Evolutionary conservation across 2,329 filamentous ascomycete genomes (phyloP).

Genomic region (Botryotinia globosa): DNA sequence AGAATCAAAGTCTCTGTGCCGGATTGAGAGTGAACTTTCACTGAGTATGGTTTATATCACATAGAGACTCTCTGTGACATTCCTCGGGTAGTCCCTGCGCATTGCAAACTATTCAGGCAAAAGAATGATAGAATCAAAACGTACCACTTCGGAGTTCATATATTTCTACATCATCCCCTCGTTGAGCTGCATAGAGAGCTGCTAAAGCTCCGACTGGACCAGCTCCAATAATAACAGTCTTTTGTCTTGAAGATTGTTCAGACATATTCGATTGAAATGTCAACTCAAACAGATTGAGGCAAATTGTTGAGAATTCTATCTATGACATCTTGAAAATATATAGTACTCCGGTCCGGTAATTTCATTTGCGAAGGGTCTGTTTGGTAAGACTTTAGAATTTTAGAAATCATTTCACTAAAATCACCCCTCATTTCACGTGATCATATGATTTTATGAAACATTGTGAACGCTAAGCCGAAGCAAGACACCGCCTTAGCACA

Average conservation of each 20-base stretch:
- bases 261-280: not conserved
- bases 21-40: constrained; percentile 1
- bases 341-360: not conserved
- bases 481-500: constrained; percentile 8
- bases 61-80: not conserved
- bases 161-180: constrained; percentile 86
- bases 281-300: not conserved
- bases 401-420: constrained; percentile 13
- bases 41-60: not conserved
- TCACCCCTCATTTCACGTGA: not conserved
- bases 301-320: not conserved
- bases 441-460: not conserved
- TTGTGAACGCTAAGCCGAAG: not conserved
- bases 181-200: constrained; percentile 84
- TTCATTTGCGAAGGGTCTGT: not conserved
- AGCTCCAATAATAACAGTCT: constrained; percentile 79
- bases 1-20: not conserved
- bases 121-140: constrained; percentile 35
- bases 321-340: not conserved
- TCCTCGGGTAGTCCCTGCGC: not conserved
- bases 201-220: constrained; percentile 91
- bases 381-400: not conserved
- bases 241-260: constrained; percentile 28
- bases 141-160: constrained; percentile 91
- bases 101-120: not conserved